Percentiles rank a stretch among this genome's conserved stretches.
These are phyloP conservation scores for Ilex asprella DNA, from an alignment of 257 asterid species.

Conservation along the genomic window DNA sequence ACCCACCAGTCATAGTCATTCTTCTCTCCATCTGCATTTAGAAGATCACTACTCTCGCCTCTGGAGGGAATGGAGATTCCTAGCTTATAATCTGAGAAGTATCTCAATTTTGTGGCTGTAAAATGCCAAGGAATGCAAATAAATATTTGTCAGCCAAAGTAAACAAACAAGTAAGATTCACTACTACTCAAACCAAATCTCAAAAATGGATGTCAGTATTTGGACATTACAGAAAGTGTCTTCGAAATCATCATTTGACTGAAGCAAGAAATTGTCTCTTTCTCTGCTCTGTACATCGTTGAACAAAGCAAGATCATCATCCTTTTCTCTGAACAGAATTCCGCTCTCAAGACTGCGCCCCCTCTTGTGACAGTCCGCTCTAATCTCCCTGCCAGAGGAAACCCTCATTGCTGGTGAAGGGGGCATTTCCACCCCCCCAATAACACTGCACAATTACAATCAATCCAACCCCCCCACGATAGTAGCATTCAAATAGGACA, in stretches of 20 bases:
- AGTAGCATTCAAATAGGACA: constrained; percentile 17
- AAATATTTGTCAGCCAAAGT: constrained; percentile 21
- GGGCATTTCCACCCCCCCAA: constrained; percentile 46
- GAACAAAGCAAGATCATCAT: constrained; percentile 86
- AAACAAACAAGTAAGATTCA: constrained; percentile 12
- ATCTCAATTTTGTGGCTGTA: constrained; percentile 61
- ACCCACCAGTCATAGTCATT: constrained; percentile 93
- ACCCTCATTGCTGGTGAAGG: constrained; percentile 78
- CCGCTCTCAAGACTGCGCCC: constrained; percentile 84
- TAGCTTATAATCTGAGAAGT: constrained; percentile 57
- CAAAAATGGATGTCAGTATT: constrained; percentile 14
- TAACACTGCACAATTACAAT: constrained; percentile 14
- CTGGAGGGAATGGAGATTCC: constrained; percentile 79
- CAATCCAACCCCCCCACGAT: constrained; percentile 23
- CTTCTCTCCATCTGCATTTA: constrained; percentile 80
- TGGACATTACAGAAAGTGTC: constrained; percentile 66
- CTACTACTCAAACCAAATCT: constrained; percentile 12
- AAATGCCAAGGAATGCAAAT: constrained; percentile 24
- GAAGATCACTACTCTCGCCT: constrained; percentile 84
- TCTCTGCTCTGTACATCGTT: constrained; percentile 84
- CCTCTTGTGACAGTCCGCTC: constrained; percentile 73
- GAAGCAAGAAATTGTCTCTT: constrained; percentile 78
- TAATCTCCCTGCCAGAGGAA: constrained; percentile 74
- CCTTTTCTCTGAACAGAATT: constrained; percentile 48
- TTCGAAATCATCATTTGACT: constrained; percentile 70